Conservation (phyloP, 2,329 filamentous ascomycete genomes). For the Colletotrichum tofieldiae region DNA sequence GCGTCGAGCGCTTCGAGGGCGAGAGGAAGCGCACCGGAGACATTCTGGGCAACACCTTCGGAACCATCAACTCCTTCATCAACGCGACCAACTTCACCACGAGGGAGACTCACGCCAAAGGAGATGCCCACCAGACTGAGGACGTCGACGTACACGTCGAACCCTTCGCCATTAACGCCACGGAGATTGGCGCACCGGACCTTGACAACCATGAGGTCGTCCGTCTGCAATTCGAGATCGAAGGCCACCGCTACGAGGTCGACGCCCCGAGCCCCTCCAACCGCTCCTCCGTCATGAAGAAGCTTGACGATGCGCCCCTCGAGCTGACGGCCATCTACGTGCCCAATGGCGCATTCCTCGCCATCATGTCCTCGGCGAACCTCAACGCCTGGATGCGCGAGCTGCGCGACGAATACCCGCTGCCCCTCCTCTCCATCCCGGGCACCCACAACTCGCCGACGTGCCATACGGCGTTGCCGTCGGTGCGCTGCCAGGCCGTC, state of each 20-base stretch:
- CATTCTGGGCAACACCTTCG: constrained; percentile 62
- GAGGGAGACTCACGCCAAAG: constrained; percentile 61
- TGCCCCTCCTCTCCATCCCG: constrained; percentile 89
- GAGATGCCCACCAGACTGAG: constrained; percentile 72
- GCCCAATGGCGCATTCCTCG: constrained; percentile 67
- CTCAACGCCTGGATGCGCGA: constrained; percentile 86
- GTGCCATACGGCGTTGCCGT: constrained; percentile 86
- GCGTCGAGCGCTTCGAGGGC: constrained; percentile 80
- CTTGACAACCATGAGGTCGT: constrained; percentile 75
- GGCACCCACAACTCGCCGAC: constrained; percentile 97
- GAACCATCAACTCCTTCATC: constrained; percentile 60
- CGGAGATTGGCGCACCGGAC: constrained; percentile 74
- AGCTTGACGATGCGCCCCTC: constrained; percentile 66
- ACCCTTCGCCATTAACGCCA: constrained; percentile 77
- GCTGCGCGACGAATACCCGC: constrained; percentile 78
- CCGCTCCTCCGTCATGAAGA: constrained; percentile 74
- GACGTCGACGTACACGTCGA: constrained; percentile 76
- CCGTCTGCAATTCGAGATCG: constrained; percentile 81
- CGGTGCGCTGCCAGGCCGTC: constrained; percentile 92
- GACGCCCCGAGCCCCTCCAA: constrained; percentile 77
- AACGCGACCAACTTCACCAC: constrained; percentile 56
- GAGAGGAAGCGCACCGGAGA: constrained; percentile 59
- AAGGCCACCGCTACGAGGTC: constrained; percentile 77
- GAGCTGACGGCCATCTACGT: constrained; percentile 79
- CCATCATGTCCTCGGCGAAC: constrained; percentile 80